A percentile compares a stretch with the other conserved stretches of the same genome.
Conservation (phyloP, 345 rosid species). For the Aegle marmelos region DNA sequence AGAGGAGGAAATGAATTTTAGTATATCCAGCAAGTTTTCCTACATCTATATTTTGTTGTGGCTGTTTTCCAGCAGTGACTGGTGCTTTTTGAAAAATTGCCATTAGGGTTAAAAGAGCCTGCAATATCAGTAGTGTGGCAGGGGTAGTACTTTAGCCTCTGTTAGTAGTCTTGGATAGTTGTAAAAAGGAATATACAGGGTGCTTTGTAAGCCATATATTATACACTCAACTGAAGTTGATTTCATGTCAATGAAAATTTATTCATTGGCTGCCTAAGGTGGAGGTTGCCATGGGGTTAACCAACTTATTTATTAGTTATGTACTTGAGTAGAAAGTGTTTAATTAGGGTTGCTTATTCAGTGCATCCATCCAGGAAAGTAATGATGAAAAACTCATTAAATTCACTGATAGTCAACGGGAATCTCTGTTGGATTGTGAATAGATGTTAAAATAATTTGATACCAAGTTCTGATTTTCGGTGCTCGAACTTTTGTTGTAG, state of each 20-base stretch:
- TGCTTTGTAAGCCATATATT: background rate
- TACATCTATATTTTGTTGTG: background rate
- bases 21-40: constrained; percentile 20
- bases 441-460: background rate
- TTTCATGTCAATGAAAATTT: background rate
- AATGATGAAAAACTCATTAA: background rate
- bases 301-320: background rate
- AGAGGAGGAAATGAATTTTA: constrained; percentile 55
- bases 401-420: background rate
- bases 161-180: background rate
- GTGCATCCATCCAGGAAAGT: background rate
- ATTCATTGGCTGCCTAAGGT: background rate
- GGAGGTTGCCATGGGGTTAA: background rate
- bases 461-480: background rate
- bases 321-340: background rate
- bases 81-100: constrained; percentile 1
- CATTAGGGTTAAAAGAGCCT: background rate
- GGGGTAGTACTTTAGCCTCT: background rate
- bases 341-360: background rate
- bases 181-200: constrained; percentile 1
- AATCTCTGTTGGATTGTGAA: background rate
- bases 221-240: background rate
- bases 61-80: background rate
- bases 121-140: background rate
- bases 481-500: too few relatives aligned